phyloP scores from a whole-genome alignment of 208 protist genomes.

The Blechomonas ayalai region DNA sequence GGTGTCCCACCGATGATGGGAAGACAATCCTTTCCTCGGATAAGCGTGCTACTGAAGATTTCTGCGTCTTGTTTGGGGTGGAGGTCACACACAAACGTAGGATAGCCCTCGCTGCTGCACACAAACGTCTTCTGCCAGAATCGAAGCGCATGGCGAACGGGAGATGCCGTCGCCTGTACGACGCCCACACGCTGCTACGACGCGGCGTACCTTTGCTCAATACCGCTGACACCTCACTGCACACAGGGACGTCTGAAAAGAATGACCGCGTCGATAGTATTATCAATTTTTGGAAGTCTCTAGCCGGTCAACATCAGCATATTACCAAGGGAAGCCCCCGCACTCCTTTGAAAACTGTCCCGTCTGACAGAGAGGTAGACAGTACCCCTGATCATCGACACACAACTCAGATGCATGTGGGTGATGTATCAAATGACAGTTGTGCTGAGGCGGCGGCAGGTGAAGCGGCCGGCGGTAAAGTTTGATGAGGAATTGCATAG shows the following conservation, averaged over 20 bases:
- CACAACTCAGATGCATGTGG: neutral
- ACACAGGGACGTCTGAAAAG: slow-evolving; percentile 11
- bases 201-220: neutral
- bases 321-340: neutral
- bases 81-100: slow-evolving; percentile 25
- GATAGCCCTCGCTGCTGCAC: slow-evolving; percentile 4
- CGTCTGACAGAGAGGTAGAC: too few species aligned
- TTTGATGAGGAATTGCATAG: too few species aligned
- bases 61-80: slow-evolving; percentile 40
- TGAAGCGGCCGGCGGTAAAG: too few species aligned
- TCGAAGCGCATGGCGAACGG: slow-evolving; percentile 3
- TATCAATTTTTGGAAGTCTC: slow-evolving; percentile 52
- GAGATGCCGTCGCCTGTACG: neutral
- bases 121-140: neutral
- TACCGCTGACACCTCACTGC: slow-evolving; percentile 3
- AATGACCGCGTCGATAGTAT: slow-evolving; percentile 37
- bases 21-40: slow-evolving; percentile 25
- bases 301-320: slow-evolving; percentile 46
- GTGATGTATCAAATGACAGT: neutral
- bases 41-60: slow-evolving; percentile 23
- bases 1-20: neutral
- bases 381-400: neutral
- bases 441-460: too few species aligned
- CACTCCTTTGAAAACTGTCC: too few species aligned
- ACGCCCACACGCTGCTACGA: neutral